Evolutionary conservation across 805 yeast species (phyloP).

Genomic region (Starmera pachycereana): DNA sequence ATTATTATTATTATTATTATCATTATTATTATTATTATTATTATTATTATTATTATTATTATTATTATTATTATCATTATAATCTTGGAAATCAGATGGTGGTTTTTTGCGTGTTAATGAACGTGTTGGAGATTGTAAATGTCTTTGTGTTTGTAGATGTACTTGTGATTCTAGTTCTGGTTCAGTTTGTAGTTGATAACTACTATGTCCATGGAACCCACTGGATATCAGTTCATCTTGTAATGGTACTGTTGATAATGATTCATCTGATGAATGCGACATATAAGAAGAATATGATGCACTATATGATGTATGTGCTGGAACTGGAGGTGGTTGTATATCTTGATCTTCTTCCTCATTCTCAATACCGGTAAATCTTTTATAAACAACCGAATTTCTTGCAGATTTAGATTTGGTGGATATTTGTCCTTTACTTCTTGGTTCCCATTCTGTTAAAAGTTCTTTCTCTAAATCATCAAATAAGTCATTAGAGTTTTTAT

Average conservation of each 20-base stretch:
- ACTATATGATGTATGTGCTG: constrained; percentile 13
- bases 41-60: too few relatives aligned
- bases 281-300: not conserved
- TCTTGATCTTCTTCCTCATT: too few relatives aligned
- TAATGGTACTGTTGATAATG: not conserved
- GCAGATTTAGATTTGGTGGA: not conserved
- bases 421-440: constrained; percentile 8
- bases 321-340: constrained; percentile 16
- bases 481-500: constrained; percentile 7
- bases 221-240: not conserved
- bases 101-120: not conserved
- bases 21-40: too few relatives aligned
- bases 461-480: constrained; percentile 25
- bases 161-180: too few relatives aligned
- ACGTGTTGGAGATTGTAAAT: not conserved
- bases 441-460: constrained; percentile 22
- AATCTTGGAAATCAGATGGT: not conserved
- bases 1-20: too few relatives aligned
- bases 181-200: too few relatives aligned
- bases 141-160: not conserved
- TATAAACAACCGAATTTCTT: not conserved
- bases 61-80: too few relatives aligned
- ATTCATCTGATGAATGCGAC: constrained; percentile 2
- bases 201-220: too few relatives aligned
- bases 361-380: not conserved